Evolutionary conservation across 257 asterid species (phyloP), one percentile per base, ranked within the genome.

Genomic region (Handroanthus guayacan): DNA sequence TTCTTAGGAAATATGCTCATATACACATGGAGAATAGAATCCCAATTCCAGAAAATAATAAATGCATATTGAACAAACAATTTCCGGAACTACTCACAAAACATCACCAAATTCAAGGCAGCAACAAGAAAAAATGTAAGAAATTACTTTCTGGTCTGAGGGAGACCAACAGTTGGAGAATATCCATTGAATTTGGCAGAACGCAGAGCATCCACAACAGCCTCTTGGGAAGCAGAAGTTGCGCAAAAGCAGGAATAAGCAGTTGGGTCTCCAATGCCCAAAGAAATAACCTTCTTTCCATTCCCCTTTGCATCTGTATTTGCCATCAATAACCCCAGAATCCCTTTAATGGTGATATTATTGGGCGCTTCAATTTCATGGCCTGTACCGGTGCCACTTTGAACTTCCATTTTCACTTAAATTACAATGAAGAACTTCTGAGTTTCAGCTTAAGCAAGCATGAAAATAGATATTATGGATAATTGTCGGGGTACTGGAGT

Each of bases 241-340:
- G 96, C 84, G 51, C 62, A 60, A 48, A 91, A 93, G 78, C 98
- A 93, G 18, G 95, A 87, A 71, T 82, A 83, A 7, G 89, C 92
- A 9, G 98, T 91, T 0, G 98, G 98, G 65, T 93, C 97, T 9
- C 98, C 98, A 18, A 93, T 89, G 43, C 95, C 98, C 75, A 93
- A 69, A 39, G 96, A 89, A 75, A 93, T 91, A 18, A 89, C 82
- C 43, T 71, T 74, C 69, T 74, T 87, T 9, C 75, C 81, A 43
- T 65, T 71, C 5, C 38, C 80, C 57, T 71, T 69, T 0, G 52
- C 61, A 5, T 78, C 82, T 0, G 82, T 70, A 45, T 79, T 84
- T 37, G 62, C 93, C 91, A 82, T 85, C 70, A 93, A 56, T 82
- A 86, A 75, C 5, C 87, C 86, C n/a, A 93, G 89, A 39, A 86